Evolutionary conservation across 2,329 filamentous ascomycete species (phyloP).

Genomic region (Colletotrichum tropicale): DNA sequence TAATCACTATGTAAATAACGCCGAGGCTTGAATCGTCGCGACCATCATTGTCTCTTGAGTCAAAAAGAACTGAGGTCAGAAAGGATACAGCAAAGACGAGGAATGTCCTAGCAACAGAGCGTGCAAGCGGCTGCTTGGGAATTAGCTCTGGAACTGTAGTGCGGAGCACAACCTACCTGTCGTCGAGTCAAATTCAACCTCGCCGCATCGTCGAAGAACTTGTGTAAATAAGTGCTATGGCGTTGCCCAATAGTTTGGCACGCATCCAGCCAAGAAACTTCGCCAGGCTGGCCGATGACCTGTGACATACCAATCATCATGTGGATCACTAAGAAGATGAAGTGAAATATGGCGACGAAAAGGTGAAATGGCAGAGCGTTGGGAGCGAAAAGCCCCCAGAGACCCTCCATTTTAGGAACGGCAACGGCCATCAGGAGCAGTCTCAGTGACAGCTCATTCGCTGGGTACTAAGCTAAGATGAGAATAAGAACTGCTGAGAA

Average conservation of each 20-base stretch:
- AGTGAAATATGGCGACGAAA: neutral
- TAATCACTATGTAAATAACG: neutral
- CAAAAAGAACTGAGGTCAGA: neutral
- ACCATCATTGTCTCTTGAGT: neutral
- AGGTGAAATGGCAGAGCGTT: neutral
- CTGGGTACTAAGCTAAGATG: neutral
- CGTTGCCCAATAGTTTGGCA: neutral
- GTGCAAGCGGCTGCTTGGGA: neutral
- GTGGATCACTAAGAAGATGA: neutral
- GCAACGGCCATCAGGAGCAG: neutral
- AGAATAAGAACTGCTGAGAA: rapidly evolving
- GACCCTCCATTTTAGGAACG: neutral
- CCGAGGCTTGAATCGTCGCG: neutral
- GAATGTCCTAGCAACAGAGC: neutral
- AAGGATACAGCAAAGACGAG: neutral
- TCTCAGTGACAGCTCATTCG: neutral
- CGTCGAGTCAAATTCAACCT: neutral
- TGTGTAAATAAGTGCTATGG: rapidly evolving
- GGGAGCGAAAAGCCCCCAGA: neutral
- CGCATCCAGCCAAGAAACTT: neutral
- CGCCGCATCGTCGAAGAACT: neutral
- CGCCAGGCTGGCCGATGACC: neutral
- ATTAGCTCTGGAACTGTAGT: neutral
- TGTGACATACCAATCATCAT: neutral
- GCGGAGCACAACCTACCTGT: neutral